Evolutionary conservation across 2,329 filamentous ascomycete genomes (phyloP).

Genomic region (Scortechinia acanthostroma): DNA sequence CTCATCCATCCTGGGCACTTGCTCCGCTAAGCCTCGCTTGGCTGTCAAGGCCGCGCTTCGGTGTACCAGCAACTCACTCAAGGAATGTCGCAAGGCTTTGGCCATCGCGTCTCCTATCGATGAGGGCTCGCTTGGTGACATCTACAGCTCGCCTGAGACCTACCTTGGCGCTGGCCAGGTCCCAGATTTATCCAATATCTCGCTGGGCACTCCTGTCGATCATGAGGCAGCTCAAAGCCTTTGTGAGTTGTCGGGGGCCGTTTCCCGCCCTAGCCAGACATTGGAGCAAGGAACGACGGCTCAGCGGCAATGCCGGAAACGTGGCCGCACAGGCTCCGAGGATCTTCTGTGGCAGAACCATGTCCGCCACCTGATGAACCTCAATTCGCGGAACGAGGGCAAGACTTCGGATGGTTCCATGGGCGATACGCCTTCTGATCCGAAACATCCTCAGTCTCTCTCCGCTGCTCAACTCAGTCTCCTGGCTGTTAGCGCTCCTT

Average conservation of each 20-base stretch:
- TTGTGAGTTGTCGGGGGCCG: constrained; percentile 25
- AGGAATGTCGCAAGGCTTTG: constrained; percentile 22
- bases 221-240: constrained; percentile 27
- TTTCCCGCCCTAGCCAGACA: constrained; percentile 11
- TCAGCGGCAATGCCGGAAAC: constrained; percentile 21
- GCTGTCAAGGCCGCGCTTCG: constrained; percentile 28
- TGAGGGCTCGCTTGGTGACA: constrained; percentile 18
- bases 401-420: constrained; percentile 6
- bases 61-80: constrained; percentile 23
- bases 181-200: constrained; percentile 22
- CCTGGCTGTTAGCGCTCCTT: constrained; percentile 11
- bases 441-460: background rate
- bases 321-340: constrained; percentile 26
- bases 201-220: constrained; percentile 18
- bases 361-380: constrained; percentile 23
- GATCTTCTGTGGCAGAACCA: constrained; percentile 24
- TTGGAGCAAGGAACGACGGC: constrained; percentile 6
- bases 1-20: no score
- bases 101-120: constrained; percentile 25
- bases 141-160: constrained; percentile 22
- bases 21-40: constrained; percentile 17
- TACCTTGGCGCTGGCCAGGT: constrained; percentile 14
- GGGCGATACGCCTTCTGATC: background rate
- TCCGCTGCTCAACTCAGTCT: constrained; percentile 14
- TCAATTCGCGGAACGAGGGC: constrained; percentile 16